Conservation (phyloP, 1,139 yeast species). For the Eremothecium gossypii region DNA sequence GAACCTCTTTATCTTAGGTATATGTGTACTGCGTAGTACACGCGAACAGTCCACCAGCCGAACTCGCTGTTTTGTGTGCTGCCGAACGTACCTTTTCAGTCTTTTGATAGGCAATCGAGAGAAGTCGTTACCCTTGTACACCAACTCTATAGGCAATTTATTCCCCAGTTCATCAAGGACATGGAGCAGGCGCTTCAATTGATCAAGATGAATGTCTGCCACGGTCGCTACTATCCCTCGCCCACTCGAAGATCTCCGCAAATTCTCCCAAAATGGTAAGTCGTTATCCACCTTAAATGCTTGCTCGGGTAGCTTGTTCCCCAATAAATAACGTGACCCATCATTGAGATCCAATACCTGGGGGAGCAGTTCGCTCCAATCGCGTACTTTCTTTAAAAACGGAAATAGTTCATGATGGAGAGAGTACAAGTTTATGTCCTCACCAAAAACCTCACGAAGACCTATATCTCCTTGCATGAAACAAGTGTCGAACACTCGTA, state of each 20-base stretch:
- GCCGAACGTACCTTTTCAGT: conserved; percentile 22
- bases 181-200: conserved; percentile 29
- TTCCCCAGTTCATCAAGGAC: conserved; percentile 37
- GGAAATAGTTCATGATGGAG: no score
- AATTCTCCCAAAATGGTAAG: no score
- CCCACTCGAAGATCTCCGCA: conserved; percentile 1
- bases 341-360: no score
- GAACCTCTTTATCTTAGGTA: conserved; percentile 35
- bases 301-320: no score
- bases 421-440: no score
- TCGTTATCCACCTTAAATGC: no score
- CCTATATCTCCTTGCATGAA: no score
- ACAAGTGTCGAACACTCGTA: no score
- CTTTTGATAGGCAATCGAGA: conserved; percentile 16
- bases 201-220: conserved; percentile 9
- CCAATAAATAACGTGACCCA: no score
- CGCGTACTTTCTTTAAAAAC: no score
- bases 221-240: conserved; percentile 15
- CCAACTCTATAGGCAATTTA: conserved; percentile 39
- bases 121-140: conserved; percentile 28
- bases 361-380: no score
- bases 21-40: conserved; percentile 26
- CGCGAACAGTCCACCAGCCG: not conserved
- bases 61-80: not conserved
- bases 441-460: no score